Conservation (phyloP, 768 basidiomycete species). For the Tubosaeta sp. region DNA sequence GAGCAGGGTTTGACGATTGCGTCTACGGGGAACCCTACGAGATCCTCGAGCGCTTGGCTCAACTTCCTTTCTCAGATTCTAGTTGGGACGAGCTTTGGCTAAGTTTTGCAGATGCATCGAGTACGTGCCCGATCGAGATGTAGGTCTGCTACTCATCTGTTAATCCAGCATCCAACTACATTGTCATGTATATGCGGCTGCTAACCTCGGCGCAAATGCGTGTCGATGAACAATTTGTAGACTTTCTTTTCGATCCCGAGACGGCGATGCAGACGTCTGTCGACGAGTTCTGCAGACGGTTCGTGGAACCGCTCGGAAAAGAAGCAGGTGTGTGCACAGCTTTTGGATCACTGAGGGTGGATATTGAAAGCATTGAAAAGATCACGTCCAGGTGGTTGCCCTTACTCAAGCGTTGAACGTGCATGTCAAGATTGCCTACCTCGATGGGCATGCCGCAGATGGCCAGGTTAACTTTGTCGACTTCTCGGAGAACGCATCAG, state of each 20-base stretch:
- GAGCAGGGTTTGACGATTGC: constrained; percentile 58
- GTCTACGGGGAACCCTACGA: constrained; percentile 78
- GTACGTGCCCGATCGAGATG: constrained; percentile 29
- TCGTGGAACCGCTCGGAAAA: constrained; percentile 73
- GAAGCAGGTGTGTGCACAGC: constrained; percentile 58
- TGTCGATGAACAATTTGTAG: constrained; percentile 48
- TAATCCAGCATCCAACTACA: constrained; percentile 56
- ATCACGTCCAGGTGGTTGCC: constrained; percentile 81
- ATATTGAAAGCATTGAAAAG: constrained; percentile 31
- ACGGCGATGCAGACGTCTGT: constrained; percentile 53
- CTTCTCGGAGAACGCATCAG: constrained; percentile 49
- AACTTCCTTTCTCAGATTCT: constrained; percentile 33
- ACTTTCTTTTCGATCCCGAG: constrained; percentile 77
- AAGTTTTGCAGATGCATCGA: constrained; percentile 48
- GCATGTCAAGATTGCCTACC: constrained; percentile 72
- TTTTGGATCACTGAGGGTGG: neutral
- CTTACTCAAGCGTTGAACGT: constrained; percentile 63
- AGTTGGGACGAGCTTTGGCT: constrained; percentile 31
- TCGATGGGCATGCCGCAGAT: constrained; percentile 56
- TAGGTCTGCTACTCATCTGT: constrained; percentile 1
- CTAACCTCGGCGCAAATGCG: constrained; percentile 83
- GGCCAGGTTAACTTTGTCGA: constrained; percentile 64
- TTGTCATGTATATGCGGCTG: constrained; percentile 78
- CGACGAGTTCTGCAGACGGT: constrained; percentile 66
- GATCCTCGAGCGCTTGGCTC: constrained; percentile 50